A percentile compares a stretch with the other conserved stretches of the same genome.
Conservation (phyloP, 345 rosid genomes). For the Carallia pectinifolia region DNA sequence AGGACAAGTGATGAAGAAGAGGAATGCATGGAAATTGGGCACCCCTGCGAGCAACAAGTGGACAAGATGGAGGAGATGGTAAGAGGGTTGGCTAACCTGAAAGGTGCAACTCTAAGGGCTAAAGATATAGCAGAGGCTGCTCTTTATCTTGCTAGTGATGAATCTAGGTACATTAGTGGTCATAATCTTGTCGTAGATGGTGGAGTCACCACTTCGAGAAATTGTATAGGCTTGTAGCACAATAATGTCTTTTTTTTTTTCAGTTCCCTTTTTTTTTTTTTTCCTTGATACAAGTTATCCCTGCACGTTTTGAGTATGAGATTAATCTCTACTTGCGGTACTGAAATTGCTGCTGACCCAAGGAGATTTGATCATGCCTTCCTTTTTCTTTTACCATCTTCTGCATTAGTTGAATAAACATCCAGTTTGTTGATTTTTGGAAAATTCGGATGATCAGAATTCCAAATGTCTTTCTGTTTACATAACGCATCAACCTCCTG, state of each 20-base stretch:
- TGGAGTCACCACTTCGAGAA: conserved; percentile 67
- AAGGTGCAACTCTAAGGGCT: conserved; percentile 54
- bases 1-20: conserved; percentile 31
- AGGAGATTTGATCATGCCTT: no score
- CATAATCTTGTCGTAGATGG: conserved; percentile 90
- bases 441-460: no score
- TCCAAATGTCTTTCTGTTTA: no score
- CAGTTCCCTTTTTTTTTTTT: background rate
- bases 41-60: conserved; percentile 41
- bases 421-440: no score
- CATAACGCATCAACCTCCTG: no score
- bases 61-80: conserved; percentile 71
- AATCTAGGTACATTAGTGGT: conserved; percentile 80
- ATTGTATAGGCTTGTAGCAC: conserved; percentile 70
- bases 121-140: conserved; percentile 85
- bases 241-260: background rate
- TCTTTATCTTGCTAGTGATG: conserved; percentile 74
- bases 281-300: no score
- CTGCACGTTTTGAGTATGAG: no score
- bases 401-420: background rate
- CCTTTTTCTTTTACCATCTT: background rate
- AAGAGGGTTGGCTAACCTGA: conserved; percentile 55
- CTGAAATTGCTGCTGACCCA: no score
- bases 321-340: no score
- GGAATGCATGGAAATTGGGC: conserved; percentile 30